Evolutionary conservation across 1,284 basidiomycete species (phyloP).

Genomic region (Sutorius eximius): DNA sequence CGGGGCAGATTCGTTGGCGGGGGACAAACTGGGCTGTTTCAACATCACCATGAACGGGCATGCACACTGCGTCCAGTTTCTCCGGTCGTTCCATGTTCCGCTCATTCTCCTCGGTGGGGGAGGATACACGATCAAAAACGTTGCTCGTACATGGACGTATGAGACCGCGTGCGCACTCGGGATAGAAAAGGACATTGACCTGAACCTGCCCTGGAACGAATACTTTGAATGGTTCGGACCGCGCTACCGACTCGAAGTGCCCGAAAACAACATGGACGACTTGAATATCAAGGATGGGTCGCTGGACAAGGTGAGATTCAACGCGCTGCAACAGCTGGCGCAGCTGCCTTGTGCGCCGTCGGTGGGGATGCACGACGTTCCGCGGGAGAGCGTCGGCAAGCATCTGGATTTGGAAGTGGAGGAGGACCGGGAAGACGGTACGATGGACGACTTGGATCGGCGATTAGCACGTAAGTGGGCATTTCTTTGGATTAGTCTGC

Average conservation of each 20-base stretch:
- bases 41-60: slow-evolving; percentile 96
- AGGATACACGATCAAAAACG: slow-evolving; percentile 96
- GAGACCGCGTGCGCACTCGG: slow-evolving; percentile 95
- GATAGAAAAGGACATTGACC: slow-evolving; percentile 74
- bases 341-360: slow-evolving; percentile 83
- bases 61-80: slow-evolving; percentile 86
- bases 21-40: slow-evolving; percentile 96
- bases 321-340: slow-evolving; percentile 78
- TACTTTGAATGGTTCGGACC: slow-evolving; percentile 99
- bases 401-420: slow-evolving; percentile 57
- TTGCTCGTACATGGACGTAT: slow-evolving; percentile 93
- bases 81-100: slow-evolving; percentile 84
- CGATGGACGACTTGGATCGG: slow-evolving; percentile 63
- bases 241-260: slow-evolving; percentile 90
- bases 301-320: slow-evolving; percentile 79
- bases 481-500: neutral
- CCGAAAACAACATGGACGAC: slow-evolving; percentile 93
- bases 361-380: slow-evolving; percentile 85
- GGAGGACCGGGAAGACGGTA: slow-evolving; percentile 39
- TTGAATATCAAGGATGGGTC: slow-evolving; percentile 82
- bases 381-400: slow-evolving; percentile 61
- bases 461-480: slow-evolving; percentile 61
- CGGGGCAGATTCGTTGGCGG: slow-evolving; percentile 93
- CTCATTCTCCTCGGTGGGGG: slow-evolving; percentile 93
- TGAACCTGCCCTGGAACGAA: slow-evolving; percentile 90